A percentile compares a stretch with the other conserved stretches of the same genome.
These are phyloP conservation scores for Gracilaria caudata DNA, from an alignment of 23 red algal species.

Conservation along the genomic window DNA sequence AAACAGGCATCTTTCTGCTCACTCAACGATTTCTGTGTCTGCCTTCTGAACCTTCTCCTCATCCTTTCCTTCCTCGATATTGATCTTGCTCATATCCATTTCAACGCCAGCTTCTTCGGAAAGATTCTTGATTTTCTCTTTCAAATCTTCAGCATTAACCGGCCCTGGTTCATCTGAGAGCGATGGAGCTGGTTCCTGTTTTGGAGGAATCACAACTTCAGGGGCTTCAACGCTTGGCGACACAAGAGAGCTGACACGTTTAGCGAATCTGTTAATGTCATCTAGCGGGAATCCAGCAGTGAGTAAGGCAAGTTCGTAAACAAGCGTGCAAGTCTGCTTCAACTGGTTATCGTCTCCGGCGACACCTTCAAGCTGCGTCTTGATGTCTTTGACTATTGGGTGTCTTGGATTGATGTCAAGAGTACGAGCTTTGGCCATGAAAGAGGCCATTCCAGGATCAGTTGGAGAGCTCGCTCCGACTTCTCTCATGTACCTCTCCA, in stretches of 20 bases:
- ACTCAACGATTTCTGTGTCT: constrained; percentile 54
- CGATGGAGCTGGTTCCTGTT: constrained; percentile 42
- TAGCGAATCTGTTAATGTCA: constrained; percentile 83
- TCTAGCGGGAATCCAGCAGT: constrained; percentile 79
- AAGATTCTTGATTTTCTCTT: constrained; percentile 35
- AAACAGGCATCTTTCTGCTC: not conserved
- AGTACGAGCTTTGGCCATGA: constrained; percentile 66
- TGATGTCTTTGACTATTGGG: constrained; percentile 80
- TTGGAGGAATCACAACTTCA: constrained; percentile 51
- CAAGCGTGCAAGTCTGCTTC: constrained; percentile 76
- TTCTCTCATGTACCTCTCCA: constrained; percentile 96
- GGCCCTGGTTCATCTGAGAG: constrained; percentile 41
- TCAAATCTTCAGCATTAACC: constrained; percentile 16
- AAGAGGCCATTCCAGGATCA: constrained; percentile 65
- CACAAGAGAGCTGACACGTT: constrained; percentile 78
- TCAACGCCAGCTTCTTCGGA: constrained; percentile 21
- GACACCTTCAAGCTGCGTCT: constrained; percentile 63
- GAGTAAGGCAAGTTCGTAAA: constrained; percentile 92
- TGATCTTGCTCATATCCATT: constrained; percentile 32
- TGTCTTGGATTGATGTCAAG: constrained; percentile 95
- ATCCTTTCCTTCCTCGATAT: not conserved
- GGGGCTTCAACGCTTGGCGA: constrained; percentile 49
- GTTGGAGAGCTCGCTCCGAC: constrained; percentile 40
- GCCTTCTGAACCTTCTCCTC: constrained; percentile 43
- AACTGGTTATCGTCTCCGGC: constrained; percentile 63